These are phyloP conservation scores for Lodderomyces pseudojiufengensis DNA, from an alignment of 1,139 yeast genomes.

Conservation along the genomic window DNA sequence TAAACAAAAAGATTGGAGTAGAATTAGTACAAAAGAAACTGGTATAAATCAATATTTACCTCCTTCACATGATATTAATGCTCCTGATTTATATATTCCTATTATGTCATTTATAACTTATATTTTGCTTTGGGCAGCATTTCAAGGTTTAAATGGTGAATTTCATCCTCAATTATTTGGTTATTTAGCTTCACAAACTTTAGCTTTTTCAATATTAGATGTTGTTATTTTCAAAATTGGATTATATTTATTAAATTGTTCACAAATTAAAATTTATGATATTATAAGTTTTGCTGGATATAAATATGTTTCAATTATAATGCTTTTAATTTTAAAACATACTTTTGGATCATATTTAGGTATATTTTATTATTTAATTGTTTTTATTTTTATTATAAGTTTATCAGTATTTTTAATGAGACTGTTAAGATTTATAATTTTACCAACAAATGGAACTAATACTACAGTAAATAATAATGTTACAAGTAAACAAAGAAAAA, in stretches of 20 bases:
- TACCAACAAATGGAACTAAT: slow-evolving; percentile 23
- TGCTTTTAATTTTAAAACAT: slow-evolving; percentile 49
- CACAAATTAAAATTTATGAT: slow-evolving; percentile 66
- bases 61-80: slow-evolving; percentile 81
- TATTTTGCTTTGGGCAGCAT: slow-evolving; percentile 76
- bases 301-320: slow-evolving; percentile 79
- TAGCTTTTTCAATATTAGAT: slow-evolving; percentile 80
- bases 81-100: slow-evolving; percentile 96
- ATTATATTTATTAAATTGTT: slow-evolving; percentile 47
- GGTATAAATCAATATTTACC: slow-evolving; percentile 54
- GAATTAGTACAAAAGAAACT: slow-evolving; percentile 47
- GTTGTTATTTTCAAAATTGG: slow-evolving; percentile 43
- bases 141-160: slow-evolving; percentile 83
- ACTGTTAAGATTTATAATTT: slow-evolving; percentile 72
- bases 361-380: slow-evolving; percentile 38
- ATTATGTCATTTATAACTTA: slow-evolving; percentile 90
- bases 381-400: slow-evolving; percentile 43
- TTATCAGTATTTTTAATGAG: slow-evolving; percentile 76
- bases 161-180: slow-evolving; percentile 95
- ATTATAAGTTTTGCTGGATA: slow-evolving; percentile 89
- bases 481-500: slow-evolving; percentile 67
- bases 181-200: slow-evolving; percentile 81
- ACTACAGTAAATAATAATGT: slow-evolving; percentile 42
- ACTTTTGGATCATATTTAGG: slow-evolving; percentile 27
- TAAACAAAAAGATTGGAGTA: slow-evolving; percentile 74